Base-by-base conservation (phyloP, 2,329 filamentous ascomycete species). In the Colletotrichum sp. region DNA sequence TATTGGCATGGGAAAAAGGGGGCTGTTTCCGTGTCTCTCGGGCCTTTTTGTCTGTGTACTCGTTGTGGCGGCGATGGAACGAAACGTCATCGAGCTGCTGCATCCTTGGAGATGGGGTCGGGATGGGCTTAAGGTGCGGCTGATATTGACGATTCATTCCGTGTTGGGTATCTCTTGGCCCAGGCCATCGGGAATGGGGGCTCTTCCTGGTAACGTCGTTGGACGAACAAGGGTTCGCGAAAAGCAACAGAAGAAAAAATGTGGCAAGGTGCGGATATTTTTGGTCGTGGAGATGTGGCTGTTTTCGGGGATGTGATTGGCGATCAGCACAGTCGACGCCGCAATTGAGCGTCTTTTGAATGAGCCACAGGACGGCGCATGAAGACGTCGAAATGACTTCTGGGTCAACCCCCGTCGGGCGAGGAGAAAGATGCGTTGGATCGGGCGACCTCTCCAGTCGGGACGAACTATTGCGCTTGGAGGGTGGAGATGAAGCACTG, bases 391-490 rank as follows among this genome's bases (percentile, higher is more conserved):
- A 74, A 76, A 76, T 76, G 71, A 76, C 65, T 68, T 76, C 70
- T 55, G 63, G 70, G 70, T 73, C 73, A 63, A 68, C 34, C 73
- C 73, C 73, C 73, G 73, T 75, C 70, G 39, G 22, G 32, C 36
- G 32, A 60, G 27, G 25, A 30, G 48, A 36, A 60, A 61, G 63
- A 34, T 52, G 64, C 32, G 34, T 57, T 68, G 69, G 30, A 74
- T 76, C 59, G 64, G 68, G 70, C 70, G 28, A 52, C 59, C 22
- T 73, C 34, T 36, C 57, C 69, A 69, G 64, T 69, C 66, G 64
- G 74, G 74, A 76, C 74, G 74, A 76, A 76, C 74, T 74, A 74
- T 66, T 76, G 70, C 36, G 74, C 70, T 69, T 76, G 48, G 70
- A 34, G 22, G n/a, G 70, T 65, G 74, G 70, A 69, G 57, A 73